Evolutionary conservation across 192 early-diverging fungal species (phyloP), one percentile per base, ranked within the genome.

Genomic region (Oehlia diaphana): DNA sequence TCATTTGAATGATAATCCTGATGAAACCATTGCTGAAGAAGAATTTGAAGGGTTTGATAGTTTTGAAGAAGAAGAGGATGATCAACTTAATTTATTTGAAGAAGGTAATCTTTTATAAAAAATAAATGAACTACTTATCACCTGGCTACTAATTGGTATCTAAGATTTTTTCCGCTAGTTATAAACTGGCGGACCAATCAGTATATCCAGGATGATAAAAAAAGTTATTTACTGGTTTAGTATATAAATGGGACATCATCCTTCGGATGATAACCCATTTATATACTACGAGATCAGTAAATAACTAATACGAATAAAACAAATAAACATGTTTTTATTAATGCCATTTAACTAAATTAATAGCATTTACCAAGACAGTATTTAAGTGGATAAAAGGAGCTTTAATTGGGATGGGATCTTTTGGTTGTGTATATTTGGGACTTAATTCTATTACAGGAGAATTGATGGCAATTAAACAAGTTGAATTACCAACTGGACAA

Each of bases 401-500:
- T 37, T 88, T 95, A 21, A 99, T 99, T 83, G 98, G 96, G 3
- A 89, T 94, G 80, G 98, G 98, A n/a, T 95, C 95, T 16, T 99
- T 98, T 88, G 97, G 95, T 26, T 93, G 91, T 74, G 98, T 99
- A 16, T 99, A 95, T 78, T 88, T 94, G 67, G 98, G 92, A 6
- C 89, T 97, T 81, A 95, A 98, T 86, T 84, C 95, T 26, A 89
- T 92, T 67, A 95, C 90, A 3, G 96, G 96, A 12, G 95, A 92
- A 44, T 84, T 98, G 33, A 97, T 99, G 95, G 98, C 98, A 0
- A 95, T 98, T 42, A 99, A 99, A 85, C 96, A 98, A 84, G 98
- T 99, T 0, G 92, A 95, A 75, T 69, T 95, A 23, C 92, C 93
- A 5, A 89, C 88, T 58, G 89, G 90, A 12, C 91, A 92, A 61